A percentile compares a stretch with the other conserved stretches of the same genome.
phyloP scores from a whole-genome alignment of 306 rosid species.

The Luffa acutangula region DNA sequence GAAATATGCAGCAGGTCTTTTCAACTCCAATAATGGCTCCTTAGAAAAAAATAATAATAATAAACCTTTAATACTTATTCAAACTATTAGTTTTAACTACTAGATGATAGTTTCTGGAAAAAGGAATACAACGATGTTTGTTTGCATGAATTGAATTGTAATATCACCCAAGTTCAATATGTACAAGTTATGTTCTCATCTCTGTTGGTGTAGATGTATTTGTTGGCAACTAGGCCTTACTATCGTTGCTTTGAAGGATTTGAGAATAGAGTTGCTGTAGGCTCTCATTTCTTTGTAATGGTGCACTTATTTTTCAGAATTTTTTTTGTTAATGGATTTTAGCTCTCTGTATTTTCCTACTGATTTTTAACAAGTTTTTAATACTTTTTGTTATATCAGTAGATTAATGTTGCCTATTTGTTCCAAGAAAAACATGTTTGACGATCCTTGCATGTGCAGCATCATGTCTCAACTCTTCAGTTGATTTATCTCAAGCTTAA shows the following conservation, averaged over 20 bases:
- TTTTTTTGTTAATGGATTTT: no score
- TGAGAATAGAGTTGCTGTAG: no score
- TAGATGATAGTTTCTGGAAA: background rate
- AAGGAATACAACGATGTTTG: background rate
- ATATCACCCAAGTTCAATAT: background rate
- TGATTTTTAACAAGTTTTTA: no score
- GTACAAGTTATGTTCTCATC: background rate
- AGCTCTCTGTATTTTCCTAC: no score
- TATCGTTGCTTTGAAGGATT: background rate
- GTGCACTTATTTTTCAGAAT: no score
- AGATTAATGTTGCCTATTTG: no score
- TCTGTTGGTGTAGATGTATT: background rate
- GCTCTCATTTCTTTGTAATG: no score
- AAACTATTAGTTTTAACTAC: background rate
- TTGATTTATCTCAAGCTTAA: no score
- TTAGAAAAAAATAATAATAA: background rate
- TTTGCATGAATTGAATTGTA: background rate
- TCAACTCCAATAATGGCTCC: background rate
- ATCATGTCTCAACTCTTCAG: no score
- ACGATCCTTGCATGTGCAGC: no score
- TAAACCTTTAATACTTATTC: background rate
- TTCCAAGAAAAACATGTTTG: no score
- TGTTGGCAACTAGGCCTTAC: background rate
- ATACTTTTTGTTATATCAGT: no score
- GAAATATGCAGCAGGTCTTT: background rate